phyloP scores from a whole-genome alignment of 192 early-diverging fungal species.

The Umbelopsis sp. region DNA sequence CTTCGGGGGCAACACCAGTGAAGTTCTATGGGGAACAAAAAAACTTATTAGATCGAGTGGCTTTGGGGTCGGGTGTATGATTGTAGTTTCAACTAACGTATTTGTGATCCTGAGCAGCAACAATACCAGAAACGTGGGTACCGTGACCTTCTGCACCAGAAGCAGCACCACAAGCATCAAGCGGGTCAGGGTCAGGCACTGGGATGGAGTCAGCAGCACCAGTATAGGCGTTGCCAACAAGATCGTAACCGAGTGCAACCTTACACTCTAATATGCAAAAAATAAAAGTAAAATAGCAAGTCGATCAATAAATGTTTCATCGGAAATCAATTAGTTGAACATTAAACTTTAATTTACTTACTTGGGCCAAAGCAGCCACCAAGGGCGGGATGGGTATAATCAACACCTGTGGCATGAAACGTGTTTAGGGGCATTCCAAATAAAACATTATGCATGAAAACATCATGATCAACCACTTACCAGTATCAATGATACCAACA shows the following conservation, averaged over 20 bases:
- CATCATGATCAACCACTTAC: conserved; percentile 27
- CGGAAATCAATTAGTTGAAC: too few relatives aligned
- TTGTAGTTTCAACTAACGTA: conserved; percentile 31
- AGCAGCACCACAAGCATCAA: conserved; percentile 48
- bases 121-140: conserved; percentile 68
- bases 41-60: conserved; percentile 2
- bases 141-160: conserved; percentile 57
- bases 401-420: conserved; percentile 42
- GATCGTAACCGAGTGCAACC: conserved; percentile 64
- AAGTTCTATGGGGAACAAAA: conserved; percentile 38
- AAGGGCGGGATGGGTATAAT: conserved; percentile 66
- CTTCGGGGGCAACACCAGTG: conserved; percentile 69
- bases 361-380: conserved; percentile 63
- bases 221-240: conserved; percentile 61
- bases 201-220: conserved; percentile 15
- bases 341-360: conserved; percentile 5
- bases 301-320: too few relatives aligned
- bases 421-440: not conserved
- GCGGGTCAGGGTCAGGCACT: conserved; percentile 47
- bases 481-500: conserved; percentile 71
- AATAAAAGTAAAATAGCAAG: too few relatives aligned
- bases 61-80: not conserved
- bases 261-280: conserved; percentile 39
- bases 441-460: not conserved
- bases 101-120: conserved; percentile 49